A percentile compares a stretch with the other conserved stretches of the same genome.
These are phyloP conservation scores for Goffeauzyma gilvescens DNA, from an alignment of 768 basidiomycete species.

Conservation along the genomic window DNA sequence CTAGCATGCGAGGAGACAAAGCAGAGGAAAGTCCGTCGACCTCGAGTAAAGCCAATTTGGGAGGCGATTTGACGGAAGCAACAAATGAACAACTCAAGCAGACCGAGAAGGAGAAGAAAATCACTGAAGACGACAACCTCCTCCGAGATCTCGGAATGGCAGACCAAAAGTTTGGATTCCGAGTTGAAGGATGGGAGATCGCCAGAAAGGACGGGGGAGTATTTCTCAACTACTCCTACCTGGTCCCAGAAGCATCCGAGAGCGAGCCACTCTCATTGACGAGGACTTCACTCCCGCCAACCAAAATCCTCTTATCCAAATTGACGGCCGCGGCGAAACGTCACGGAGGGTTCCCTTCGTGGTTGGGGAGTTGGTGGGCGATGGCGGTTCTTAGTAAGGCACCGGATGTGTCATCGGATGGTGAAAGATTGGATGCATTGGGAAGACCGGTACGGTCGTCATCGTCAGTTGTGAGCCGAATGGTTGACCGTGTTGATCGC, in stretches of 20 bases:
- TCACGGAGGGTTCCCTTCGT: conserved; percentile 26
- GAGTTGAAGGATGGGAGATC: conserved; percentile 27
- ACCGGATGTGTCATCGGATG: background rate
- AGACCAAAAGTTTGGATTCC: conserved; percentile 16
- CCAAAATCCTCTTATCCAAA: conserved; percentile 22
- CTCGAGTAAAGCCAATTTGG: no score
- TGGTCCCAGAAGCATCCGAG: conserved; percentile 15
- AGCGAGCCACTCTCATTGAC: background rate
- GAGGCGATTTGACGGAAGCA: no score
- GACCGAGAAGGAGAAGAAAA: no score
- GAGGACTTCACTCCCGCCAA: conserved; percentile 4
- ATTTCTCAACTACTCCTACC: conserved; percentile 28
- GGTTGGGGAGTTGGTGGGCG: conserved; percentile 28
- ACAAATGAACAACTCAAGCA: no score
- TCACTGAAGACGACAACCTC: no score
- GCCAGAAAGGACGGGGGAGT: conserved; percentile 21
- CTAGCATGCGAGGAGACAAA: no score
- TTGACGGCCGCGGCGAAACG: conserved; percentile 18
- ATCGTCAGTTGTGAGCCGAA: conserved; percentile 16
- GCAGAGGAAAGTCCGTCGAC: no score
- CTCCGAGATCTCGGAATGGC: conserved; percentile 10
- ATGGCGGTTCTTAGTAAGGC: conserved; percentile 1
- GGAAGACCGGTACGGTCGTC: conserved; percentile 8
- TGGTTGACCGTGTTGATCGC: background rate
- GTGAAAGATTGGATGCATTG: background rate